Evolutionary conservation across 441 rosid species (phyloP).

Genomic region (Adansonia gregorii): DNA sequence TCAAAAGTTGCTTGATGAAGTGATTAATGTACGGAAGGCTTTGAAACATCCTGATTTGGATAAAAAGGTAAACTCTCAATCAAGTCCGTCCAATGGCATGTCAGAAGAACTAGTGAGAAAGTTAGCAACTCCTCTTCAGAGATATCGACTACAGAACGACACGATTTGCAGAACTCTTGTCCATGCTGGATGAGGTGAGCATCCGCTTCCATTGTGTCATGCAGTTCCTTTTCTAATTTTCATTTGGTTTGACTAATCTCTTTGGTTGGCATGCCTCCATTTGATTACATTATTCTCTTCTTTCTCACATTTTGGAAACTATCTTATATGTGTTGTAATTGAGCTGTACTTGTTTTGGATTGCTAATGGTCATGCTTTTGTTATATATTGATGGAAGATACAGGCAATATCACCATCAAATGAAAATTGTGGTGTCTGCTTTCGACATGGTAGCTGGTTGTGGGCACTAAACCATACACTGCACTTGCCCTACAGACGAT

Average conservation of each 20-base stretch:
- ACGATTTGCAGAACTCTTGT: constrained; percentile 75
- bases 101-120: constrained; percentile 39
- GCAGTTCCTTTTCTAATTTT: background rate
- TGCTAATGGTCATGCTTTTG: constrained; percentile 22
- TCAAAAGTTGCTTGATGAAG: constrained; percentile 76
- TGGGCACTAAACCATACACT: constrained; percentile 80
- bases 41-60: constrained; percentile 52
- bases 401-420: constrained; percentile 74
- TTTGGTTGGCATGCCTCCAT: background rate
- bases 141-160: constrained; percentile 66
- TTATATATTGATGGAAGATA: constrained; percentile 73
- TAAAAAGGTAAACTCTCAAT: constrained; percentile 37
- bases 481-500: constrained; percentile 81
- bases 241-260: constrained; percentile 8
- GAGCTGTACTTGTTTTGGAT: constrained; percentile 8
- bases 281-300: background rate
- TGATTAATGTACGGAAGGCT: constrained; percentile 64
- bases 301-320: background rate
- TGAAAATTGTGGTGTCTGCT: constrained; percentile 69
- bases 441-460: constrained; percentile 70
- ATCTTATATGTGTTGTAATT: background rate
- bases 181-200: constrained; percentile 82
- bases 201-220: background rate
- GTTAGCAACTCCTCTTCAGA: constrained; percentile 41
- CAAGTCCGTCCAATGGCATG: constrained; percentile 28